Evolutionary conservation across 2,329 filamentous ascomycete genomes (phyloP).

Genomic region (Penicillium rolfsii): DNA sequence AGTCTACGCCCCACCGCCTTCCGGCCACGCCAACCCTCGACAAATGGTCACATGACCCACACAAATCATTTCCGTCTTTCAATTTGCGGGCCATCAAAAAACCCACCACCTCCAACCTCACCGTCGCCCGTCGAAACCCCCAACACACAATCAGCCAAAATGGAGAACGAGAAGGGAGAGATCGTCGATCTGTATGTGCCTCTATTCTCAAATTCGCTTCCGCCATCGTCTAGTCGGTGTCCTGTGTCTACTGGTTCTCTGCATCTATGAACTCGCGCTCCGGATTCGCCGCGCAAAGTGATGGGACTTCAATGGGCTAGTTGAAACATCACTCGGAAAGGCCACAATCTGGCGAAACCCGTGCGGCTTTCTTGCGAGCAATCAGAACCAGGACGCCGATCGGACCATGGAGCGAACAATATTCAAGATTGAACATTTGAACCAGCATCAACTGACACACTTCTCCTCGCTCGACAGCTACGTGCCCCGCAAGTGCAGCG

Average conservation of each 20-base stretch:
- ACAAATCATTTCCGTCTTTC: slow-evolving; percentile 40
- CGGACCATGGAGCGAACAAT: slow-evolving; percentile 7
- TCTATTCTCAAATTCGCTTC: slow-evolving; percentile 22
- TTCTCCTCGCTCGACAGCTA: slow-evolving; percentile 62
- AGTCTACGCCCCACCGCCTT: slow-evolving; percentile 19
- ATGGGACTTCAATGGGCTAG: slow-evolving; percentile 2
- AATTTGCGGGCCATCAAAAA: slow-evolving; percentile 37
- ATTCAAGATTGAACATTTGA: slow-evolving; percentile 8
- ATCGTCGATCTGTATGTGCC: slow-evolving; percentile 93
- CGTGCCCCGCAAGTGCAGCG: slow-evolving; percentile 98
- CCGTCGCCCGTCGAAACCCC: slow-evolving; percentile 44
- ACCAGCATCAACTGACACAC: slow-evolving; percentile 18
- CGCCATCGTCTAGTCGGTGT: slow-evolving; percentile 19
- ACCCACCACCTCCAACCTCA: slow-evolving; percentile 38
- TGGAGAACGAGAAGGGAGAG: slow-evolving; percentile 99
- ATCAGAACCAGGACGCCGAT: slow-evolving; percentile 12
- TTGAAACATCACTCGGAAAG: neutral
- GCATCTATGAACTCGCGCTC: slow-evolving; percentile 11
- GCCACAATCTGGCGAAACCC: neutral
- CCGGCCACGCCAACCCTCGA: slow-evolving; percentile 40
- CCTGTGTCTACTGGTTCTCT: slow-evolving; percentile 21
- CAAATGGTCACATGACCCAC: slow-evolving; percentile 49
- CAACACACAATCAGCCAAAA: slow-evolving; percentile 61
- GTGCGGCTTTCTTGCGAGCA: slow-evolving; percentile 12
- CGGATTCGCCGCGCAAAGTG: slow-evolving; percentile 10